Evolutionary conservation across 1,139 yeast genomes (phyloP), one percentile per base, ranked within the genome.

Genomic region (Candida sojae): DNA sequence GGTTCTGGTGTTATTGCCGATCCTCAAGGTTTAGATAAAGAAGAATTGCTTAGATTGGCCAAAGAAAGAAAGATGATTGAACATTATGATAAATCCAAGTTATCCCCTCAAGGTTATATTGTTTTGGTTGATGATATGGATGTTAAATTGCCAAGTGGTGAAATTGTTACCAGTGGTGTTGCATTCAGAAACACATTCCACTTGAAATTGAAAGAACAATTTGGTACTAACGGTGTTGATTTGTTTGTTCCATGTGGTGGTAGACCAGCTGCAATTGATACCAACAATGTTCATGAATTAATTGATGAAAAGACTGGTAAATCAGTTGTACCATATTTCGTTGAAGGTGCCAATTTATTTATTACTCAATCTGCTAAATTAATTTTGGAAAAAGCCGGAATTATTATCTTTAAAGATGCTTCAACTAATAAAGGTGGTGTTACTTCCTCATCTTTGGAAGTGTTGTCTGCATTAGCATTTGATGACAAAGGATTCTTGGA

Each of bases 391-490:
- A 75, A 80, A 44, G 96, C 96, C 36, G 98, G 98, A 38, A 83
- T 89, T 48, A 68, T 91, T 47, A 79, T 93, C 48, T 89, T 90
- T 72, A 93, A 93, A 70, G 99, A 93, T 74, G 97, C 99, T 17
- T 89, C 97, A 17, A 90, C 98, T 48, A 93, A 93, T 71, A 93
- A 93, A 73, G 99, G 99, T 63, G 99, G 99, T 73, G 99, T 93
- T 47, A 93, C 99, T 1, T 92, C 98, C 1, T 91, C 97, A 1
- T 92, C 98, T 1, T 77, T 90, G 57, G 99, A 93, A 71, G 99
- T 93, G 17, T 80, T 93, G 60, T 97, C 98, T 11, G 93, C 99
- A 4, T 81, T 93, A 55, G 88, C 97, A 2, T 86, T 93, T 65
- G 92, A 86, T 60, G 99, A 93, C 67, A 82, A 80, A 48, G 91